These are phyloP conservation scores for Jatropha multifida DNA, from an alignment of 441 rosid species.

Conservation along the genomic window DNA sequence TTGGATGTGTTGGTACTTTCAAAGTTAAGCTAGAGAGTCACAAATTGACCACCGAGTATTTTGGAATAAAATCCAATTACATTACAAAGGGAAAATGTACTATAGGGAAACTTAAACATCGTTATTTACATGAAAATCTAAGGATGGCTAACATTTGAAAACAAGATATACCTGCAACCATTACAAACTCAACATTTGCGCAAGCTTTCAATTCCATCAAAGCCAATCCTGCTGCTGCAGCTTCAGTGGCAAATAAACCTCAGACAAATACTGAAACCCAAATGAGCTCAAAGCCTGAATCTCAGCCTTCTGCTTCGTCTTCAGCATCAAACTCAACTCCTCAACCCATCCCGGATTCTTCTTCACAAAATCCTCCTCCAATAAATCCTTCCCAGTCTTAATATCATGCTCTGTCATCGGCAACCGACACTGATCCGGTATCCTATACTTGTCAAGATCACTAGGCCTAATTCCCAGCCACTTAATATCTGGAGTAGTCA, in stretches of 20 bases:
- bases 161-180: background rate
- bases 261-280: slow-evolving; percentile 92
- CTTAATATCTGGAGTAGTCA: slow-evolving; percentile 96
- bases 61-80: too few relatives aligned
- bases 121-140: background rate
- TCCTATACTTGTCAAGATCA: slow-evolving; percentile 87
- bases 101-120: background rate
- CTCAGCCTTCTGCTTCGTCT: slow-evolving; percentile 96
- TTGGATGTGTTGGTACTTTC: background rate
- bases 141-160: background rate
- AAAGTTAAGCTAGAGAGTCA: too few relatives aligned
- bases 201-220: slow-evolving; percentile 30
- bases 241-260: slow-evolving; percentile 94
- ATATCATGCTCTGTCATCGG: slow-evolving; percentile 99
- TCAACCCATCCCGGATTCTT: slow-evolving; percentile 98
- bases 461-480: slow-evolving; percentile 96
- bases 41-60: too few relatives aligned
- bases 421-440: slow-evolving; percentile 92
- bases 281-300: slow-evolving; percentile 96
- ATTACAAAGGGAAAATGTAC: background rate
- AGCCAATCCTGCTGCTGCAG: slow-evolving; percentile 99
- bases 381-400: slow-evolving; percentile 88
- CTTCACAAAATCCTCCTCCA: slow-evolving; percentile 98
- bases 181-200: background rate
- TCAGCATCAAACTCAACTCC: slow-evolving; percentile 94